Conservation (phyloP, 2,329 filamentous ascomycete genomes). For the Passalora sequoiae region DNA sequence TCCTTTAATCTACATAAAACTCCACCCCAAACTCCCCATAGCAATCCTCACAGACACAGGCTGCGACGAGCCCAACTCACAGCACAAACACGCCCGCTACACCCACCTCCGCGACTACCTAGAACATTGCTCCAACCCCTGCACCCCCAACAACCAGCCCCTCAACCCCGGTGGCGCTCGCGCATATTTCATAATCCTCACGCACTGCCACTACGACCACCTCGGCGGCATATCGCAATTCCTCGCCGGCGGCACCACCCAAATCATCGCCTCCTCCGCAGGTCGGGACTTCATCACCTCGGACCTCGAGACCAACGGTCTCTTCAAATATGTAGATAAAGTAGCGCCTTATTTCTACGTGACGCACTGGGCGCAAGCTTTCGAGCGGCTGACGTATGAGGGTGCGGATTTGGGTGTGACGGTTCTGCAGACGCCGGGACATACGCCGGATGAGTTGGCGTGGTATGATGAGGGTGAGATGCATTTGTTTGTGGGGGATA, state of each 20-base stretch:
- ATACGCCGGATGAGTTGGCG: slow-evolving; percentile 45
- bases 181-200: slow-evolving; percentile 41
- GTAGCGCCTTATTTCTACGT: slow-evolving; percentile 39
- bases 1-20: slow-evolving; percentile 46
- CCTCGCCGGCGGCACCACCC: slow-evolving; percentile 22
- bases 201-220: slow-evolving; percentile 47
- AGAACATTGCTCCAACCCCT: slow-evolving; percentile 37
- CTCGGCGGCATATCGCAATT: slow-evolving; percentile 38
- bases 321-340: slow-evolving; percentile 38
- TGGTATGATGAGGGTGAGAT: slow-evolving; percentile 44
- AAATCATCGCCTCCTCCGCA: slow-evolving; percentile 35
- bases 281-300: slow-evolving; percentile 39
- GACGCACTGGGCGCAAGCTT: slow-evolving; percentile 39
- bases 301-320: slow-evolving; percentile 38
- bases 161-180: slow-evolving; percentile 35
- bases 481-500: slow-evolving; percentile 45
- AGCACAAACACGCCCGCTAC: slow-evolving; percentile 21
- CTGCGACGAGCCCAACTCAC: slow-evolving; percentile 37
- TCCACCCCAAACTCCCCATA: slow-evolving; percentile 31
- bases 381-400: slow-evolving; percentile 29
- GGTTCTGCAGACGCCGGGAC: slow-evolving; percentile 45
- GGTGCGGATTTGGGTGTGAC: slow-evolving; percentile 33
- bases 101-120: slow-evolving; percentile 40
- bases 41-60: slow-evolving; percentile 45
- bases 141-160: slow-evolving; percentile 33